These are phyloP conservation scores for Aspergillus diversus DNA, from an alignment of 495 filamentous ascomycete species.

Conservation along the genomic window DNA sequence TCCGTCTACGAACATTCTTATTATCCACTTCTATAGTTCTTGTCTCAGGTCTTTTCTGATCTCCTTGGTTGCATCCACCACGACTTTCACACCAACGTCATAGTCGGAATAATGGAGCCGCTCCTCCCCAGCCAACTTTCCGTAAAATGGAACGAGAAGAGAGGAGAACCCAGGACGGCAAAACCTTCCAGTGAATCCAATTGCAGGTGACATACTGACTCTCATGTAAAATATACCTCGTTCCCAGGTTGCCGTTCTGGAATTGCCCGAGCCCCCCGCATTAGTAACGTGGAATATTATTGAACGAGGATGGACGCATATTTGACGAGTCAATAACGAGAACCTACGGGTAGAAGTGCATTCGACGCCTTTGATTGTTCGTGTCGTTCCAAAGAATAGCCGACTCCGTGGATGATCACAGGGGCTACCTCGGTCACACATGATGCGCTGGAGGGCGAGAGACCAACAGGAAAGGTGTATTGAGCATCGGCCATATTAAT, in stretches of 20 bases:
- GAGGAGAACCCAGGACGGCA: neutral
- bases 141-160: neutral
- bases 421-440: constrained; percentile 36
- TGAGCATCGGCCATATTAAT: constrained; percentile 13
- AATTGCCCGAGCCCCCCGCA: constrained; percentile 6
- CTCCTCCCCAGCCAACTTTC: neutral
- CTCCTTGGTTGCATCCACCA: constrained; percentile 2
- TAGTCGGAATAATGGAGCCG: constrained; percentile 1
- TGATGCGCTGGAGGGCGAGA: constrained; percentile 22
- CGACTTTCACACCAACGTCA: constrained; percentile 14
- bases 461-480: constrained; percentile 14
- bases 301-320: constrained; percentile 2
- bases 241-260: neutral
- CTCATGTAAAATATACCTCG: neutral
- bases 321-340: neutral
- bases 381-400: constrained; percentile 15
- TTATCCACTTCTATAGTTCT: neutral
- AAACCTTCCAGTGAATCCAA: neutral
- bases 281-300: neutral
- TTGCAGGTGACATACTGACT: neutral
- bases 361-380: constrained; percentile 7
- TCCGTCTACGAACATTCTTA: neutral
- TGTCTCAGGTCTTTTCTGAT: neutral
- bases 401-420: constrained; percentile 19
- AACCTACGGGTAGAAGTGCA: neutral